A percentile compares a stretch with the other conserved stretches of the same genome.
These are phyloP conservation scores for Nothophaeocryptopus gaeumannii DNA, from an alignment of 2,329 filamentous ascomycete species.

Conservation along the genomic window DNA sequence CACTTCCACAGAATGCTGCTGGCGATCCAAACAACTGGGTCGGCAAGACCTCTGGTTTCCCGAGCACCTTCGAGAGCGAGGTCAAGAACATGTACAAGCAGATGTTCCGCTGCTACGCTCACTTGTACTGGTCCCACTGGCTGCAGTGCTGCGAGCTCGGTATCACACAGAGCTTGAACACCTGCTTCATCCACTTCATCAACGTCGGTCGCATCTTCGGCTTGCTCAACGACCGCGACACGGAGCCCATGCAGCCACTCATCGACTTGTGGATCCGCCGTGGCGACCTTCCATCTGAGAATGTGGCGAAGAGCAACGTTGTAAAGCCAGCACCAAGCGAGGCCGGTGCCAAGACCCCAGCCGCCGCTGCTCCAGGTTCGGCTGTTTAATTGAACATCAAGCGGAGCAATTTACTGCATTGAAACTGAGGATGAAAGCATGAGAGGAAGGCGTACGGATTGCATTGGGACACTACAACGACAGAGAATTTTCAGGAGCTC, in stretches of 20 bases:
- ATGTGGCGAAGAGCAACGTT: neutral
- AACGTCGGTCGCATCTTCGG: slow-evolving; percentile 71
- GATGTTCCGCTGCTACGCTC: slow-evolving; percentile 55
- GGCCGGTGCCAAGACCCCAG: slow-evolving; percentile 7
- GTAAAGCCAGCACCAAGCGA: slow-evolving; percentile 8
- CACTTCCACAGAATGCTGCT: slow-evolving; percentile 41
- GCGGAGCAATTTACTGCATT: no score
- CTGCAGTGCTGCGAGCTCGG: slow-evolving; percentile 51
- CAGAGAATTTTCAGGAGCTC: no score
- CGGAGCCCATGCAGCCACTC: slow-evolving; percentile 92
- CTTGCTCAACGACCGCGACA: slow-evolving; percentile 79
- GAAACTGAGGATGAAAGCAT: no score
- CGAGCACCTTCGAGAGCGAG: slow-evolving; percentile 59
- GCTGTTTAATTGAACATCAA: neutral
- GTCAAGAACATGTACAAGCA: slow-evolving; percentile 67
- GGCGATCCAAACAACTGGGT: slow-evolving; percentile 69
- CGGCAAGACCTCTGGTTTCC: slow-evolving; percentile 78
- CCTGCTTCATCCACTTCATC: slow-evolving; percentile 54
- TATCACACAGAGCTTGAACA: slow-evolving; percentile 52
- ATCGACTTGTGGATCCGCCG: slow-evolving; percentile 90
- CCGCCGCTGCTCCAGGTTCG: slow-evolving; percentile 6
- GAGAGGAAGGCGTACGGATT: no score
- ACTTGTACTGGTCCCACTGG: slow-evolving; percentile 54
- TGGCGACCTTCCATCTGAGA: slow-evolving; percentile 67
- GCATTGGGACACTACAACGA: no score